Evolutionary conservation across 2,329 filamentous ascomycete species (phyloP).

Genomic region (Xylariaceae sp.): DNA sequence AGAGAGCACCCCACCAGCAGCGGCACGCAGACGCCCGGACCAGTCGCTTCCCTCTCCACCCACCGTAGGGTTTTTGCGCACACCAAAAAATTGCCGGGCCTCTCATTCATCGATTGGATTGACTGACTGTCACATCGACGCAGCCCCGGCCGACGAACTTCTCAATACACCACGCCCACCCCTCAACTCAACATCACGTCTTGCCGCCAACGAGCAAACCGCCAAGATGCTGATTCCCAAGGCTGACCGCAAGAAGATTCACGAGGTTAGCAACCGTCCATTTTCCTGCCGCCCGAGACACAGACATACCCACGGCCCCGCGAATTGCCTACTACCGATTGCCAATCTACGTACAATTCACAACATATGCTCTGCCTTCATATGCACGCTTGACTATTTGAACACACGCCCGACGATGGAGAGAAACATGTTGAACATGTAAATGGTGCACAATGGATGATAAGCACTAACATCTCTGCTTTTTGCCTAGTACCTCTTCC

Average conservation of each 20-base stretch:
- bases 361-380: neutral
- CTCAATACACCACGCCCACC: conserved; percentile 26
- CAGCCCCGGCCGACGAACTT: conserved; percentile 17
- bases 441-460: neutral
- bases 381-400: neutral
- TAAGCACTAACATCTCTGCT: conserved; percentile 25
- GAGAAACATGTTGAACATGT: neutral
- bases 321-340: conserved; percentile 5
- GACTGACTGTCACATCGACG: conserved; percentile 10
- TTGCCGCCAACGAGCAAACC: conserved; percentile 40
- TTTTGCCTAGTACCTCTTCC: conserved; percentile 81
- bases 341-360: conserved; percentile 5
- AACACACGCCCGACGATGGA: neutral
- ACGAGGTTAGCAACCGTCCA: conserved; percentile 55
- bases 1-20: neutral
- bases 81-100: conserved; percentile 30
- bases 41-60: conserved; percentile 17
- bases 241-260: conserved; percentile 99
- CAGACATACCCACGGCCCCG: conserved; percentile 4
- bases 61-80: conserved; percentile 33
- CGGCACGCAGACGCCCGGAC: conserved; percentile 5
- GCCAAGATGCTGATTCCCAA: conserved; percentile 96
- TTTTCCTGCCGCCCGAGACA: conserved; percentile 2
- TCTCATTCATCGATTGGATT: conserved; percentile 26
- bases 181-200: conserved; percentile 48